Conservation (phyloP, 2,329 filamentous ascomycete genomes). For the Teratosphaeria gauchensis region DNA sequence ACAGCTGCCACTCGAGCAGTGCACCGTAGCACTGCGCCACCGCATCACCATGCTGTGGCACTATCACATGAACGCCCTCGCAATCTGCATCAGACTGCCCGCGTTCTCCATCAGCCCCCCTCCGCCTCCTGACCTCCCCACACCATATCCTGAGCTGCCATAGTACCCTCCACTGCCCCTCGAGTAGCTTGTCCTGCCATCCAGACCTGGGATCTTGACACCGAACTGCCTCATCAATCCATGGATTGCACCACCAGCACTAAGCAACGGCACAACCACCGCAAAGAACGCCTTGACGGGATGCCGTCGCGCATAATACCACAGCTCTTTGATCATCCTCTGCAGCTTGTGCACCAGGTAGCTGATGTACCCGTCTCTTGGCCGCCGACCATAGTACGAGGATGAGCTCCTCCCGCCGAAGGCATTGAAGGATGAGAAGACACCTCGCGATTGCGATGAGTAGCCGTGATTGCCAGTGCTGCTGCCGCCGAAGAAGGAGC, state of each 20-base stretch:
- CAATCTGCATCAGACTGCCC: conserved; percentile 40
- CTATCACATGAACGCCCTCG: conserved; percentile 42
- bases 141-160: conserved; percentile 35
- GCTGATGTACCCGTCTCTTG: conserved; percentile 67
- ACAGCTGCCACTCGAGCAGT: neutral
- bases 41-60: neutral
- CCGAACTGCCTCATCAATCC: conserved; percentile 72
- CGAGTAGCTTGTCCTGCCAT: conserved; percentile 15
- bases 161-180: conserved; percentile 32
- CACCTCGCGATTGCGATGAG: conserved; percentile 12
- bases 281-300: conserved; percentile 82
- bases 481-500: conserved; percentile 14
- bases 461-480: neutral
- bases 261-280: conserved; percentile 80
- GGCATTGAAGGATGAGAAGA: conserved; percentile 13
- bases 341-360: conserved; percentile 66
- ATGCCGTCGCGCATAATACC: conserved; percentile 71
- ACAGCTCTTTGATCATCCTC: conserved; percentile 68
- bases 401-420: conserved; percentile 39
- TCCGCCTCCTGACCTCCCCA: conserved; percentile 18
- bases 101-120: conserved; percentile 36
- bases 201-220: conserved; percentile 58
- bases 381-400: conserved; percentile 67
- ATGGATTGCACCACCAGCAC: conserved; percentile 64
- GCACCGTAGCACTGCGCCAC: neutral